These are phyloP conservation scores for Wolfiporia cocos DNA, from an alignment of 1,284 basidiomycete genomes.

Conservation along the genomic window DNA sequence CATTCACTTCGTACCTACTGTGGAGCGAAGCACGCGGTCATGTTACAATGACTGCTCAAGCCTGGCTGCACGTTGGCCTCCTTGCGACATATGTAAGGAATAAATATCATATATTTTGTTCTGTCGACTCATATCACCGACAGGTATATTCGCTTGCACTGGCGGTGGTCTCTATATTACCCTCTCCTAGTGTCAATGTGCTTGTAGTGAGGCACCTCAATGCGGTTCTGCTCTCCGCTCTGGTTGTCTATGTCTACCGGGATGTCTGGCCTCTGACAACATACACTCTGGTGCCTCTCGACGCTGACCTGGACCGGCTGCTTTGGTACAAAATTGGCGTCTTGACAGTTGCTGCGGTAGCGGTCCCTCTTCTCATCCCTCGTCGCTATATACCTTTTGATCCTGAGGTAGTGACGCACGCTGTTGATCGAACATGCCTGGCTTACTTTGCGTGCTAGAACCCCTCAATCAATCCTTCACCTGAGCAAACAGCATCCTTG, in stretches of 20 bases:
- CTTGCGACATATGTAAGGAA: constrained; percentile 8
- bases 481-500: constrained; percentile 62
- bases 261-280: too few relatives aligned
- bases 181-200: neutral
- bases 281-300: constrained; percentile 31
- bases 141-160: constrained; percentile 13
- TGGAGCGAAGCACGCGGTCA: neutral
- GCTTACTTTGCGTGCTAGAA: constrained; percentile 23
- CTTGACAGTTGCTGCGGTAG: constrained; percentile 29
- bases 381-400: constrained; percentile 34
- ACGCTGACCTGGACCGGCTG: constrained; percentile 24
- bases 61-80: neutral
- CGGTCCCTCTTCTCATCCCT: constrained; percentile 37
- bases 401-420: constrained; percentile 27
- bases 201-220: constrained; percentile 5
- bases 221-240: constrained; percentile 7
- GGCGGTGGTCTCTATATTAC: constrained; percentile 8
- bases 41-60: neutral
- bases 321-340: constrained; percentile 28
- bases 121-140: neutral
- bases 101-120: too few relatives aligned
- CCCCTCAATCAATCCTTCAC: constrained; percentile 38
- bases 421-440: neutral
- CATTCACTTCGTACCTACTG: neutral
- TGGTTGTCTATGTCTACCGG: constrained; percentile 31